phyloP scores from a whole-genome alignment of 108 stramenopile genomes.

The Nitzschia palea region DNA sequence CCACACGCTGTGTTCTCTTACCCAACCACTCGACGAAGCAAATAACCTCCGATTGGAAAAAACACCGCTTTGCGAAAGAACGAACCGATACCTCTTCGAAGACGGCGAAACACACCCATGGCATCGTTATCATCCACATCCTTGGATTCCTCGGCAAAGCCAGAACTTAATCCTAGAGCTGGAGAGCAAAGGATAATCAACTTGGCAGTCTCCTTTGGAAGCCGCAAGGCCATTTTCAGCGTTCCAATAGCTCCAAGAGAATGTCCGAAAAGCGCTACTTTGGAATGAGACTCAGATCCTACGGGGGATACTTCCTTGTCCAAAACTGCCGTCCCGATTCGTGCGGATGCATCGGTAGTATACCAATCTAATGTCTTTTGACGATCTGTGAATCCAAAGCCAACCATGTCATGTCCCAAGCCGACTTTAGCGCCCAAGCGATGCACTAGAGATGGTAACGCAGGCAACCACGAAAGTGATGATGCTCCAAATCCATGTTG shows the following conservation, averaged over 20 bases:
- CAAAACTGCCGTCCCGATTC: conserved; percentile 37
- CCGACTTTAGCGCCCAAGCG: conserved; percentile 44
- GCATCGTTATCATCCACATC: too few relatives aligned
- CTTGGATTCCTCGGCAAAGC: not conserved
- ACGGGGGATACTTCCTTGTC: not conserved
- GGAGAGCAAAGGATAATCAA: conserved; percentile 72
- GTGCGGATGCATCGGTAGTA: conserved; percentile 39
- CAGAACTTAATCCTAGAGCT: conserved; percentile 44
- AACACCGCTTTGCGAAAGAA: conserved; percentile 19
- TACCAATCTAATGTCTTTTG: conserved; percentile 46
- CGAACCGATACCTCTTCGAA: not conserved
- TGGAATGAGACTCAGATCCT: not conserved
- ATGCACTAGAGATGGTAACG: conserved; percentile 43
- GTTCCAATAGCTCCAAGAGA: conserved; percentile 72
- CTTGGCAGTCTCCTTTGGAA: conserved; percentile 30
- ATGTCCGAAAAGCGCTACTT: conserved; percentile 76
- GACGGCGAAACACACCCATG: too few relatives aligned
- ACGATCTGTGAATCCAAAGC: conserved; percentile 87
- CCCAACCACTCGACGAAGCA: conserved; percentile 66
- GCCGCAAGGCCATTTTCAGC: conserved; percentile 55
- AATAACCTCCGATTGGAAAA: conserved; percentile 43
- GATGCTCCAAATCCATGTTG: conserved; percentile 89
- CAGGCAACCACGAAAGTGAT: conserved; percentile 69
- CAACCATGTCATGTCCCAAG: conserved; percentile 76
- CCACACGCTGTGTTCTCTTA: too few relatives aligned